Conservation (phyloP, 176 grass and related monocot genomes). For the Zea mays region Zm-B73-REFERENCE-NAM-5.0 NC_050096.1:47601001-47601500, state of each 20-base stretch:
- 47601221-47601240: not conserved
- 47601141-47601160: not conserved
- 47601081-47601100: not conserved
- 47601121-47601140: not conserved
- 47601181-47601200: not conserved
- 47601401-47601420: not conserved
- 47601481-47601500: slow-evolving; percentile 29
- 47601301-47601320: no score
- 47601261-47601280: no score
- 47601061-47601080: slow-evolving; percentile 44
- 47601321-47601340: not conserved
- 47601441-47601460: not conserved
- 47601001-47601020: slow-evolving; percentile 58
- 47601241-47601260: no score
- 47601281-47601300: no score
- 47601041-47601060: slow-evolving; percentile 35
- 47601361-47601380: slow-evolving; percentile 16
- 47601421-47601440: slow-evolving; percentile 30
- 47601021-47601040: slow-evolving; percentile 38
- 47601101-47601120: slow-evolving; percentile 4
- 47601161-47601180: slow-evolving; percentile 28
- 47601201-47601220: not conserved
- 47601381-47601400: not conserved
- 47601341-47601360: slow-evolving; percentile 50
- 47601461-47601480: slow-evolving; percentile 28